Percentiles rank a stretch among this genome's conserved stretches.
phyloP scores from a whole-genome alignment of 306 rosid genomes.

The Lagenaria siceraria region DNA sequence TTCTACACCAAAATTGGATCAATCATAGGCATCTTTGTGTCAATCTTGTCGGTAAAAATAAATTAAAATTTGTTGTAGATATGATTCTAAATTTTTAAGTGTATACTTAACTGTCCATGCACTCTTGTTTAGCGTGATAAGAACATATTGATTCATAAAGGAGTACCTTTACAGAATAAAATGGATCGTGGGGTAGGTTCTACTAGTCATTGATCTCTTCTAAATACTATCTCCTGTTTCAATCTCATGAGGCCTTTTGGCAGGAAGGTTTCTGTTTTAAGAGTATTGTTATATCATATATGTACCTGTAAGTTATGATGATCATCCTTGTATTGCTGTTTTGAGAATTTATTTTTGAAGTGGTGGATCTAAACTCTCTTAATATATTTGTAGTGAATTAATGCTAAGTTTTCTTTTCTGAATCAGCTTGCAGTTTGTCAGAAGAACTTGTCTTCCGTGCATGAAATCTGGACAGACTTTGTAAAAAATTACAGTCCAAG shows the following conservation, averaged over 20 bases:
- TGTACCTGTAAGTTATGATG: background rate
- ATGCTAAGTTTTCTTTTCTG: constrained; percentile 16
- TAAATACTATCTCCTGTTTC: background rate
- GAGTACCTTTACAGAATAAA: background rate
- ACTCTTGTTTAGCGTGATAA: background rate
- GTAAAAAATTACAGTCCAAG: constrained; percentile 33
- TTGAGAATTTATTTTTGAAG: background rate
- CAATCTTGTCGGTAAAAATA: background rate
- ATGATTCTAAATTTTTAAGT: background rate
- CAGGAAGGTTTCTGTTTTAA: background rate
- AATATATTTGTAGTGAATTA: background rate
- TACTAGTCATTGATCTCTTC: background rate
- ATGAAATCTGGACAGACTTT: constrained; percentile 60
- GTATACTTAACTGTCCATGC: background rate
- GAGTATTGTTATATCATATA: background rate
- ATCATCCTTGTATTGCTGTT: background rate
- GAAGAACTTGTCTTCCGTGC: constrained; percentile 52
- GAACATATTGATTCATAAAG: background rate
- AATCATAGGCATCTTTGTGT: background rate
- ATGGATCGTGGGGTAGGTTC: background rate
- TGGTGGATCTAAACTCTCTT: background rate
- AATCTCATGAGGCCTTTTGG: background rate
- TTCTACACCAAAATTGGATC: background rate
- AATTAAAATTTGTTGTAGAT: background rate
- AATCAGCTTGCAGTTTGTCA: constrained; percentile 78